These are phyloP conservation scores for Silene conica DNA, from an alignment of 148 eudicot genomes.

Conservation along the genomic window DNA sequence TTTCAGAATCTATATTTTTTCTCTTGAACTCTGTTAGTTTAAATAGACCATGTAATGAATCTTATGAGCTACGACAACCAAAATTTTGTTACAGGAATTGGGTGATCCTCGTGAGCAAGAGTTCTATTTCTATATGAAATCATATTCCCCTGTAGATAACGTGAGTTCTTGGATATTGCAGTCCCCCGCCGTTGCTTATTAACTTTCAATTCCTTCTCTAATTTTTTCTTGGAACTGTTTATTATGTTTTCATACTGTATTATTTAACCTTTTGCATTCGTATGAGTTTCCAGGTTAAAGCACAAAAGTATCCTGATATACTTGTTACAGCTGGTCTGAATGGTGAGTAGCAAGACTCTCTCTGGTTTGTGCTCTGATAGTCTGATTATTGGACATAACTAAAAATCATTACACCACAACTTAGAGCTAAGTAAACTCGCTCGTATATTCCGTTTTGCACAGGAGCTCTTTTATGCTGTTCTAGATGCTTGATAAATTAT, in stretches of 20 bases:
- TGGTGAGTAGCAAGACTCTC: slow-evolving; percentile 42
- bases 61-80: too few species aligned
- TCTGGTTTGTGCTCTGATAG: not conserved
- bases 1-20: not conserved
- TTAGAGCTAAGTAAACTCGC: not conserved
- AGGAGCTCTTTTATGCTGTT: not conserved
- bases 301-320: slow-evolving; percentile 73
- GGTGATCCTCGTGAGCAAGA: slow-evolving; percentile 87
- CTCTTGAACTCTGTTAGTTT: not conserved
- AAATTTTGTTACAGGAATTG: slow-evolving; percentile 71
- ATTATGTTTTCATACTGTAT: not conserved
- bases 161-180: slow-evolving; percentile 40
- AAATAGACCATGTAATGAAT: not conserved
- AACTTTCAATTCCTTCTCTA: not conserved
- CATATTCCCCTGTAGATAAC: slow-evolving; percentile 92
- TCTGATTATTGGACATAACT: not conserved
- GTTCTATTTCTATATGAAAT: slow-evolving; percentile 81
- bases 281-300: slow-evolving; percentile 40
- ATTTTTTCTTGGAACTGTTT: not conserved
- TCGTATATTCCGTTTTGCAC: not conserved
- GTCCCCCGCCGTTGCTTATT: too few species aligned
- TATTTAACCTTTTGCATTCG: not conserved
- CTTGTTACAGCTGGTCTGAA: slow-evolving; percentile 82
- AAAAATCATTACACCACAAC: not conserved
- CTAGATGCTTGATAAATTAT: not conserved